phyloP scores from a whole-genome alignment of 495 filamentous ascomycete genomes.

The Talaromyces stipitatus region DNA sequence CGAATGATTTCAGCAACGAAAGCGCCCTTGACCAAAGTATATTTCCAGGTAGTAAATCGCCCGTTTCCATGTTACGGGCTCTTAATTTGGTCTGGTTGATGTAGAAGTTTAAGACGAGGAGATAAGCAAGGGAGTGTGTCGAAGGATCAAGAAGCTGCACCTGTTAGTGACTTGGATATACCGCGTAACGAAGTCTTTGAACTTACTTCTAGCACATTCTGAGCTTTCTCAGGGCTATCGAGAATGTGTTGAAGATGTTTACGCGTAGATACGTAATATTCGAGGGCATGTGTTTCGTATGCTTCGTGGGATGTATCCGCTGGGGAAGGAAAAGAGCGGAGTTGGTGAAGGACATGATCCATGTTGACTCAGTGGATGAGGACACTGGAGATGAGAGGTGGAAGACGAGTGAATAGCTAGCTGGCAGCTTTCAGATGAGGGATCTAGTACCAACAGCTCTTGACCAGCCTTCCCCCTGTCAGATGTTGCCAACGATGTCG shows the following conservation, averaged over 20 bases:
- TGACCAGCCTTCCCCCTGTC: background rate
- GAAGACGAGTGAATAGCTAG: background rate
- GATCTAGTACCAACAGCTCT: background rate
- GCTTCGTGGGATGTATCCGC: constrained; percentile 9
- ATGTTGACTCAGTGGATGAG: background rate
- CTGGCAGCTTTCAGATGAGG: background rate
- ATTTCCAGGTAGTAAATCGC: constrained; percentile 22
- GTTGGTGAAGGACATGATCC: constrained; percentile 6
- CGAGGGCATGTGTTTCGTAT: constrained; percentile 24
- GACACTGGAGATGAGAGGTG: background rate
- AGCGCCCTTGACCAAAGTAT: constrained; percentile 40
- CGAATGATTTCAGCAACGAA: constrained; percentile 44
- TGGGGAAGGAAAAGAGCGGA: constrained; percentile 10
- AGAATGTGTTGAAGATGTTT: constrained; percentile 12
- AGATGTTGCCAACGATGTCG: background rate
- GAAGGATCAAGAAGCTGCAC: constrained; percentile 33
- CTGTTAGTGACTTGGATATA: background rate
- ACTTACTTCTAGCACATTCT: constrained; percentile 25
- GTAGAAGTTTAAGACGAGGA: constrained; percentile 30
- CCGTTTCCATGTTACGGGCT: constrained; percentile 12
- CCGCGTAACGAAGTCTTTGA: background rate
- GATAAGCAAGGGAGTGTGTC: constrained; percentile 34
- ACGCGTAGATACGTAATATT: constrained; percentile 18
- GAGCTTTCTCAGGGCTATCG: constrained; percentile 9
- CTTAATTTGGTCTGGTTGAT: constrained; percentile 20